These are phyloP conservation scores for Eudorina sp. DNA, from an alignment of 139 green algal genomes.

Conservation along the genomic window DNA sequence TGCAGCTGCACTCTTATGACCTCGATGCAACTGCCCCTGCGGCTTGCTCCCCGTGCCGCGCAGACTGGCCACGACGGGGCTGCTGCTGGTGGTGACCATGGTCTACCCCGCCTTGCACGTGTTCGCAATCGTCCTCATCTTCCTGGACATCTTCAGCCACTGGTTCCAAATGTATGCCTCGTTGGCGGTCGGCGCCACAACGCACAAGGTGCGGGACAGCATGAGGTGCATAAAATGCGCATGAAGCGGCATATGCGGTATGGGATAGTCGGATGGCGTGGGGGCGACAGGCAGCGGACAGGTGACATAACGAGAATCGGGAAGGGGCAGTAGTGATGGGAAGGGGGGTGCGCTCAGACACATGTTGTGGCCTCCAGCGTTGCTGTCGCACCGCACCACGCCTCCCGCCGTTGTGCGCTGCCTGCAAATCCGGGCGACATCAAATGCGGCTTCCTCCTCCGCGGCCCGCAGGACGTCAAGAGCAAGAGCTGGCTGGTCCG, in stretches of 20 bases:
- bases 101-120: conserved; percentile 71
- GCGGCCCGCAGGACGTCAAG: conserved; percentile 73
- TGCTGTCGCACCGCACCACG: no score
- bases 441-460: not conserved
- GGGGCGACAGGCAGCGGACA: no score
- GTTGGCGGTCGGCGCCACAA: conserved; percentile 72
- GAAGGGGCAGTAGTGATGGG: no score
- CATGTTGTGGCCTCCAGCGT: no score
- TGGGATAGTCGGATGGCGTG: no score
- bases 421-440: no score
- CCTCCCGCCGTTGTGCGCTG: no score
- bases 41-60: not conserved
- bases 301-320: no score
- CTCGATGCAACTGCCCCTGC: not conserved
- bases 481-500: conserved; percentile 83
- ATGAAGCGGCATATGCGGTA: no score
- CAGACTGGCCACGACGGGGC: conserved; percentile 88
- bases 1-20: no score
- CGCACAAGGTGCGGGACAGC: conserved; percentile 88
- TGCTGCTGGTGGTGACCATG: conserved; percentile 86
- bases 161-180: conserved; percentile 95
- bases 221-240: no score
- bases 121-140: conserved; percentile 80
- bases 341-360: no score
- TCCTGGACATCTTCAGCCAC: conserved; percentile 95